These are phyloP conservation scores for Lentinula guzmanii DNA, from an alignment of 768 basidiomycete genomes.

Conservation along the genomic window DNA sequence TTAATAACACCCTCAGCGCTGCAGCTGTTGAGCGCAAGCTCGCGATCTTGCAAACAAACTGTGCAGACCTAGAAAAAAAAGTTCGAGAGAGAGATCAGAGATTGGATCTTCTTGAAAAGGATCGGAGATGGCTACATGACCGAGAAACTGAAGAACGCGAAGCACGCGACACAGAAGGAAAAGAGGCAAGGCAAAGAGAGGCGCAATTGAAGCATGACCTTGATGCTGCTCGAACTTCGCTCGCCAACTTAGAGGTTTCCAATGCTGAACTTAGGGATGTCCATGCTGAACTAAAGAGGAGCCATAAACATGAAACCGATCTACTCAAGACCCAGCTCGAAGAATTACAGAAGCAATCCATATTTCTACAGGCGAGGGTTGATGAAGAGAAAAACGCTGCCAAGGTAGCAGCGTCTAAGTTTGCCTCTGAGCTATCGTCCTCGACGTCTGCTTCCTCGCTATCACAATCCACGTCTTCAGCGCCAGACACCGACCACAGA, in stretches of 20 bases:
- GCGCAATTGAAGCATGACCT: not conserved
- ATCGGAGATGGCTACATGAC: slow-evolving; percentile 1
- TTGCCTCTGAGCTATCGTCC: not conserved
- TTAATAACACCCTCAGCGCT: slow-evolving; percentile 3
- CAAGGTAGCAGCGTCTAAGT: not conserved
- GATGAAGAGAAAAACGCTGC: not conserved
- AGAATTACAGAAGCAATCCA: not conserved
- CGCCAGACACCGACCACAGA: not conserved
- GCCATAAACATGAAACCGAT: not conserved
- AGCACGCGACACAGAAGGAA: not conserved
- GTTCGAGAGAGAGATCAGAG: slow-evolving; percentile 1
- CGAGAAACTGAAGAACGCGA: slow-evolving; percentile 2
- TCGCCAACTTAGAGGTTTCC: not conserved
- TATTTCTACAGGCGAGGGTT: not conserved
- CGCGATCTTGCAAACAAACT: slow-evolving; percentile 3
- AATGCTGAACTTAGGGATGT: not conserved
- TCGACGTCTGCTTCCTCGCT: not conserved
- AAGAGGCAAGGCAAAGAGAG: not conserved
- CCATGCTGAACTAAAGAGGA: not conserved
- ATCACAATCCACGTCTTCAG: not conserved
- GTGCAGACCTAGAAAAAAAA: not conserved
- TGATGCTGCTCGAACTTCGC: not conserved
- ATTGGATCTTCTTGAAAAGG: slow-evolving; percentile 1
- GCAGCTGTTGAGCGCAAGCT: slow-evolving; percentile 1
- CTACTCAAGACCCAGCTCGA: not conserved